phyloP scores from a whole-genome alignment of 140 eudicot species.

The Ambrosia hybrid region DNA sequence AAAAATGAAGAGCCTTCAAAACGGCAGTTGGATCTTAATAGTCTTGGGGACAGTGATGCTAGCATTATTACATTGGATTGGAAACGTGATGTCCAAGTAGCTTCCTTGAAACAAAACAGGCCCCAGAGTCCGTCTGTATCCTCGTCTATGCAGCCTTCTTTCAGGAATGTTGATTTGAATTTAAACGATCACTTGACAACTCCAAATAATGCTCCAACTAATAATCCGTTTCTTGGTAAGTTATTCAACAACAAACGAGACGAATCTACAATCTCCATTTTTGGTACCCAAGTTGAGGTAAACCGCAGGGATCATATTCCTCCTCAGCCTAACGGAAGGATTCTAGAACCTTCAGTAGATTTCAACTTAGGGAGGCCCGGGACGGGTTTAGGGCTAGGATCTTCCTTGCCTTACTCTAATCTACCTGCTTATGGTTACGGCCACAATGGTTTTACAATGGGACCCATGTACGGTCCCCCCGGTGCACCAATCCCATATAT shows the following conservation, averaged over 20 bases:
- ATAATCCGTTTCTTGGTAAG: constrained; percentile 36
- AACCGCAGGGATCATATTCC: constrained; percentile 30
- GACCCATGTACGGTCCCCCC: constrained; percentile 44
- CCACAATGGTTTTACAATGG: constrained; percentile 47
- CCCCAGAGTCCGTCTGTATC: constrained; percentile 50
- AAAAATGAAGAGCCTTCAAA: constrained; percentile 44
- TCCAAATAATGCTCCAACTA: constrained; percentile 36
- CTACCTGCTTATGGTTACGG: constrained; percentile 36
- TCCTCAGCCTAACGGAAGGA: constrained; percentile 37
- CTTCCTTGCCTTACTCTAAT: constrained; percentile 33
- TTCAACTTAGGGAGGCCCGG: constrained; percentile 43
- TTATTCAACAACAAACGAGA: constrained; percentile 43
- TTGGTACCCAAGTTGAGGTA: constrained; percentile 60
- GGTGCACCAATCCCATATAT: constrained; percentile 52
- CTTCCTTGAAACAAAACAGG: constrained; percentile 35
- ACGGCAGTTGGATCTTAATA: constrained; percentile 65
- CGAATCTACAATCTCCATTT: constrained; percentile 53
- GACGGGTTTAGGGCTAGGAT: constrained; percentile 41
- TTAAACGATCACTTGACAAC: constrained; percentile 60
- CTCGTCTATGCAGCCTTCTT: constrained; percentile 55
- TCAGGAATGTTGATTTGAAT: constrained; percentile 63
- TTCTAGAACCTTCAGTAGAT: constrained; percentile 38
- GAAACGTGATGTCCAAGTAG: constrained; percentile 25
- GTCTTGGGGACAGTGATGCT: constrained; percentile 44
- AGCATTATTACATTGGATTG: constrained; percentile 45